Evolutionary conservation across 202 grass and related monocot genomes (phyloP), one percentile per base, ranked within the genome.

Genomic region (Carex sylvatica): DNA sequence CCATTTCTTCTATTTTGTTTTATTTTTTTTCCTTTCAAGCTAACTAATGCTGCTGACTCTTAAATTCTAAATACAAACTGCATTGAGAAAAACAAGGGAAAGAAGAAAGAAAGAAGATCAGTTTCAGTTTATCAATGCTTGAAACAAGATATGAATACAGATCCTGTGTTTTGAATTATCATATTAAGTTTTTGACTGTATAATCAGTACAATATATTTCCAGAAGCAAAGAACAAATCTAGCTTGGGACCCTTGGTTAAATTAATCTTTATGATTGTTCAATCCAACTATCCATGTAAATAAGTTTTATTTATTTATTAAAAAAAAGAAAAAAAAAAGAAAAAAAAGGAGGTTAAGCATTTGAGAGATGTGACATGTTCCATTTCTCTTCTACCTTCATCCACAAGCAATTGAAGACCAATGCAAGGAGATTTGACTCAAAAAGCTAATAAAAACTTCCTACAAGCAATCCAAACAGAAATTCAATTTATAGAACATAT

Each of bases 1-100:
- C 93, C 93, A 92, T 91, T 82, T 68, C 19, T 82, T 36, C 52
- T 19, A 77, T 31, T 58, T 31, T 16, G 0, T 58, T 36, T 4
- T 20, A 23, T 28, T 51, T 51, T 70, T 51, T 70, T 51, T 28
- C 14, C 3, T 77, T 59, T 11, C 7, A 35, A 77, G 30, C 7
- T 77, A 36, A 58, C 16, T 77, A 20, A 4, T 56, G 15, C 16
- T 59, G 16, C 6, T 36, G 28, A 59, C 0, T 77, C 16, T 59
- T 59, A 77, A 59, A 33, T 36, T 36, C 16, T 77, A 12, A 16
- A 18, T 77, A 38, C n/a, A 77, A 59, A 38, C 74, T 77, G 53
- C 74, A 77, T 56, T 19, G 26, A 36, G 16, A 5, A 19, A 38
- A 6, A 26, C 26, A 26, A 26, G 26, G 26, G 1, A 26, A 26